Conservation (phyloP, 331 rosid genomes). For the Malus hybrid region DNA sequence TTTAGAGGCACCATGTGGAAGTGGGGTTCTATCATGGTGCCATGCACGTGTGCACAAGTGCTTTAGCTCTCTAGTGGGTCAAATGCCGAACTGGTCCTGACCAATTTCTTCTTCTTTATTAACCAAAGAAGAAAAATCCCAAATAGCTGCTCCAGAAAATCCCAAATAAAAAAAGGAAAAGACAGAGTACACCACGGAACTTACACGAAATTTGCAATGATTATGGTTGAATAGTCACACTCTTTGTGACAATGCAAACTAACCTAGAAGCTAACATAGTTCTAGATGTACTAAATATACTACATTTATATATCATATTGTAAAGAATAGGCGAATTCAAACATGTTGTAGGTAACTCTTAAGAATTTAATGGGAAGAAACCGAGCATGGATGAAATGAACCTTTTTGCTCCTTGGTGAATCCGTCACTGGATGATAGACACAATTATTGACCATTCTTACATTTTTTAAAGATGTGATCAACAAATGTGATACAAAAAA, state of each 20-base stretch:
- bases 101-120: not conserved
- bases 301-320: not conserved
- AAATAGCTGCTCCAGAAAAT: not conserved
- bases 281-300: not conserved
- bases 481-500: not conserved
- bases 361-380: not conserved
- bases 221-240: not conserved
- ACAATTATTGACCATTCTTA: not conserved
- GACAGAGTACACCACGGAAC: not conserved
- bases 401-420: not conserved
- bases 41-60: slow-evolving; percentile 66
- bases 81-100: slow-evolving; percentile 34
- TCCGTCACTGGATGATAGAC: not conserved
- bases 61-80: slow-evolving; percentile 23
- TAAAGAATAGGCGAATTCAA: not conserved
- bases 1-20: slow-evolving; percentile 56
- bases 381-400: not conserved
- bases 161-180: not conserved
- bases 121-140: not conserved
- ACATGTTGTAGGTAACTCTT: not conserved
- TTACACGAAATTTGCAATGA: not conserved
- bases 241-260: not conserved
- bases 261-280: too few species aligned
- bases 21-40: slow-evolving; percentile 39
- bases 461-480: not conserved